Evolutionary conservation across 2,329 filamentous ascomycete species (phyloP), one percentile per base, ranked within the genome.

Genomic region (Tolypocladium guangdongense): DNA sequence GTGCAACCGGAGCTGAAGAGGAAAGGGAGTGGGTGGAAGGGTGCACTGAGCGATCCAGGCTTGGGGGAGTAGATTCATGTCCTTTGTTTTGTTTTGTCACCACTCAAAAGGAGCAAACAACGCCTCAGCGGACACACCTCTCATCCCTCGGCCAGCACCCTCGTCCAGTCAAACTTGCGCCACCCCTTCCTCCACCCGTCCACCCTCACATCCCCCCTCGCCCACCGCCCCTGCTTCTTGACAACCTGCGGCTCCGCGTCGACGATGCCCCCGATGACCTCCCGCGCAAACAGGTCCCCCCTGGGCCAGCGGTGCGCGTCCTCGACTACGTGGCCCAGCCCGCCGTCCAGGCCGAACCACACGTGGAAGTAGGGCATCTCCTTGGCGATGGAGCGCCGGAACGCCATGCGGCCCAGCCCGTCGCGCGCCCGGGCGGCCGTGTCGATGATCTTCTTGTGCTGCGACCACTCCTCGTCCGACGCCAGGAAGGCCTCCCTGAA

Each of bases 311-410:
- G 77, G 49, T 83, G 79, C 32, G 83, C 75, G 61, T 99, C 88
- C 70, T 99, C 93, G 0, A 99, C 88, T 10, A 99, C 77, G 67
- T 99, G 93, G 0, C 90, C 93, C 59, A 99, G 71, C 0, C 93
- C 93, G 2, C 93, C 93, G 65, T 99, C 91, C 1, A 99, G 74
- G 51, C 83, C 82, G 66, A 97, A 97, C 91, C 92, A 99, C 22
- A 86, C 92, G 68, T 99, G 93, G 64, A 99, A 99, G 68, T 99
- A 99, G 0, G 95, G 92, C 88, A 95, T 92, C 74, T 99, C 92
- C 72, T 95, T 96, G 14, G 88, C 89, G 56, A 99, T 76, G 22
- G 81, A 86, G 54, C 84, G 79, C 1, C 92, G 80, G 68, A 99
- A 99, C 1, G 93, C 91, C 52, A 80, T 70, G 63, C 87, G 87